These are phyloP conservation scores for Vitis rotundifolia DNA, from an alignment of 164 flowering plant genomes.

Conservation along the genomic window DNA sequence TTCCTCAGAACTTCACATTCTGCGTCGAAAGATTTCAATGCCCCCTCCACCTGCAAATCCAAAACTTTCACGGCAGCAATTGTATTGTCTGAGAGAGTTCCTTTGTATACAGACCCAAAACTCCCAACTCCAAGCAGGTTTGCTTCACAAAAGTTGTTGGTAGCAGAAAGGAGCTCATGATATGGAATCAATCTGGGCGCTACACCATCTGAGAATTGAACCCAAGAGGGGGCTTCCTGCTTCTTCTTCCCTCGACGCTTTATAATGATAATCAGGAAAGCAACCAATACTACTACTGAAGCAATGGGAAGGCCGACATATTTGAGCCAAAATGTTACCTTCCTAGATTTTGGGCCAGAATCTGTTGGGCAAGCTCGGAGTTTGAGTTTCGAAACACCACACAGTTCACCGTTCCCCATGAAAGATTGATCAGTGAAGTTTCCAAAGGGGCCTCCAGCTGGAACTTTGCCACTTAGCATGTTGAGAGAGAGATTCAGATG, in stretches of 20 bases:
- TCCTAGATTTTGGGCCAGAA: neutral
- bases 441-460: constrained; percentile 11
- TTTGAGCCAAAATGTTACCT: neutral
- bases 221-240: neutral
- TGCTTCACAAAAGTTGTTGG: neutral
- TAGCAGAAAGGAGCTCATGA: neutral
- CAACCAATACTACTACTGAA: neutral
- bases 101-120: constrained; percentile 3
- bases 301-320: neutral
- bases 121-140: constrained; percentile 14
- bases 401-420: constrained; percentile 5
- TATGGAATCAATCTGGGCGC: neutral
- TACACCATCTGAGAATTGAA: neutral
- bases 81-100: neutral
- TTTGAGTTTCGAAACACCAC: constrained; percentile 1
- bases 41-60: neutral
- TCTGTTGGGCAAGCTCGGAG: neutral
- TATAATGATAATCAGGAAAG: neutral
- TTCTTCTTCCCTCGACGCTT: neutral
- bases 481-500: constrained; percentile 9
- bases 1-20: constrained; percentile 12
- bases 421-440: constrained; percentile 13
- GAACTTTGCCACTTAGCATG: constrained; percentile 11
- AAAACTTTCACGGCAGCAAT: neutral
- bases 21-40: neutral